Percentiles rank a stretch among this genome's conserved stretches.
Evolutionary conservation across 306 rosid species (phyloP).

Genomic region (Trichosanthes truncata): DNA sequence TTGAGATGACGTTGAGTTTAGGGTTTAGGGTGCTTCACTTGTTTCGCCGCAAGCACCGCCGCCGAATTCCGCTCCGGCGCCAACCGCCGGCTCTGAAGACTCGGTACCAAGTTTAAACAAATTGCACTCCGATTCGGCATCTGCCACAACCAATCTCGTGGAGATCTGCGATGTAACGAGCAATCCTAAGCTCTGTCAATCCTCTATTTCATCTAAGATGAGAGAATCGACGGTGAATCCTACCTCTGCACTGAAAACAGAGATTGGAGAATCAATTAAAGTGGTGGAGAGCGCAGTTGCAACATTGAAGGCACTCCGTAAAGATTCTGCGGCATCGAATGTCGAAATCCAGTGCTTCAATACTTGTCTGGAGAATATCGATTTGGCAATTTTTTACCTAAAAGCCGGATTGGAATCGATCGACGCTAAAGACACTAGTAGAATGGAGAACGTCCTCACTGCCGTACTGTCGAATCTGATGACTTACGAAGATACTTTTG

Average conservation of each 20-base stretch:
- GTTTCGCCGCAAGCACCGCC: not conserved
- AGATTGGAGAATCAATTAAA: not conserved
- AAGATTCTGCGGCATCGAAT: not conserved
- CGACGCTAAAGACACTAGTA: not conserved
- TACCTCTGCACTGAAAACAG: not conserved
- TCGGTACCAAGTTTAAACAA: not conserved
- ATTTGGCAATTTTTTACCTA: not conserved
- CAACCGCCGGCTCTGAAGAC: not conserved
- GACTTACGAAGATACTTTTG: slow-evolving; percentile 9
- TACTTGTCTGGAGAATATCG: slow-evolving; percentile 5
- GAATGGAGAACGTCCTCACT: not conserved
- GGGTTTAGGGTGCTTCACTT: not conserved
- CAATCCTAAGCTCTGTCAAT: not conserved
- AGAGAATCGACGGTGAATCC: not conserved
- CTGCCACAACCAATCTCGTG: not conserved
- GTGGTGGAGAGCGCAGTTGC: not conserved
- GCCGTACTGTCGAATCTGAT: not conserved
- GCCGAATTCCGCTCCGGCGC: not conserved
- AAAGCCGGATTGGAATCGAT: not conserved
- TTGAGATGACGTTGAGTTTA: too few relatives aligned
- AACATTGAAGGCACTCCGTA: not conserved
- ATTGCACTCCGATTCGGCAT: not conserved
- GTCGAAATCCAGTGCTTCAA: not conserved
- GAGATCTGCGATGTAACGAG: slow-evolving; percentile 5
- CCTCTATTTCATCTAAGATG: not conserved